Conservation (phyloP, 2,329 filamentous ascomycete genomes). For the Lasiodiplodia hormozganensis region DNA sequence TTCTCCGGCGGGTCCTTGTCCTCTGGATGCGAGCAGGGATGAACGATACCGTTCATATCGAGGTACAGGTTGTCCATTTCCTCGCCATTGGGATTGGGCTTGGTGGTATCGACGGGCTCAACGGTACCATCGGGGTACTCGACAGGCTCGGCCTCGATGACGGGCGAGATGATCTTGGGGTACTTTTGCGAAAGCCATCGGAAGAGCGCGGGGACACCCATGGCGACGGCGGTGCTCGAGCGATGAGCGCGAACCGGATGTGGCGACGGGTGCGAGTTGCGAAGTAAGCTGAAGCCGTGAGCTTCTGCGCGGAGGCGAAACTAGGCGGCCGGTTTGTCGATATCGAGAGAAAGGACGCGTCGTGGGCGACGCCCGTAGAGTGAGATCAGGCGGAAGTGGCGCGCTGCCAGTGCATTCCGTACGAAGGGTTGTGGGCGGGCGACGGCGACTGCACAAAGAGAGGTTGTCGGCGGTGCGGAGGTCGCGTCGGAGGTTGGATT, state of each 20-base stretch:
- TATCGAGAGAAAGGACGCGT: slow-evolving; percentile 9
- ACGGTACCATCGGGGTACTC: slow-evolving; percentile 81
- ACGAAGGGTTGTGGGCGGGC: not conserved
- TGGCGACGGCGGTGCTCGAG: slow-evolving; percentile 49
- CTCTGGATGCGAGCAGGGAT: slow-evolving; percentile 97
- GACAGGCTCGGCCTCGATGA: slow-evolving; percentile 80
- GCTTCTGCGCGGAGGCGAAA: slow-evolving; percentile 12
- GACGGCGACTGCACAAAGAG: slow-evolving; percentile 4
- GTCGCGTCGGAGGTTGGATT: slow-evolving; percentile 20
- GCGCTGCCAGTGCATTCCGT: slow-evolving; percentile 25
- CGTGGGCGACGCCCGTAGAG: slow-evolving; percentile 18
- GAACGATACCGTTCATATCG: slow-evolving; percentile 99
- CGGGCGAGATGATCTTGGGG: slow-evolving; percentile 93
- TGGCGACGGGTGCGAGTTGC: not conserved
- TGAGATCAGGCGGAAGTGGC: not conserved
- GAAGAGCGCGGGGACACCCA: slow-evolving; percentile 96
- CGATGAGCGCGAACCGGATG: not conserved
- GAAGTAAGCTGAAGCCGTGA: not conserved
- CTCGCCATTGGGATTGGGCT: slow-evolving; percentile 93
- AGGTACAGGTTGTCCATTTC: slow-evolving; percentile 98
- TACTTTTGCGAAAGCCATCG: slow-evolving; percentile 97
- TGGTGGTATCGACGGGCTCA: slow-evolving; percentile 84
- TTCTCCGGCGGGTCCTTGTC: slow-evolving; percentile 88
- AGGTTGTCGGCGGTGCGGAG: slow-evolving; percentile 10
- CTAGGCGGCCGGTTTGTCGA: not conserved